These are phyloP conservation scores for Sporisorium graminicola DNA, from an alignment of 1,284 basidiomycete genomes.

Conservation along the genomic window DNA sequence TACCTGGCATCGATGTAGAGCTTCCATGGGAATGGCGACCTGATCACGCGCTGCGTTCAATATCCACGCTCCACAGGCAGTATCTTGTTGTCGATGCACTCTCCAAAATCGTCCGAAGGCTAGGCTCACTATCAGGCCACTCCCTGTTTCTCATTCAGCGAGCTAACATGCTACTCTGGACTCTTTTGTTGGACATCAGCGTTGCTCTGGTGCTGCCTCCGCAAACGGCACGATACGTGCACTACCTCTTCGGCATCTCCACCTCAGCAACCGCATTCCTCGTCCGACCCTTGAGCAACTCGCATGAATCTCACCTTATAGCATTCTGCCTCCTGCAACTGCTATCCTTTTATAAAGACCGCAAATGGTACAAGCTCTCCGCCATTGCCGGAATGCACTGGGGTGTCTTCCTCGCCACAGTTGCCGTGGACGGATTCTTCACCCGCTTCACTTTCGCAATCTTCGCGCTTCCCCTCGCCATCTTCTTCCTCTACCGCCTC, in stretches of 20 bases:
- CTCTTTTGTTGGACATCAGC: slow-evolving; percentile 19
- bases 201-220: slow-evolving; percentile 11
- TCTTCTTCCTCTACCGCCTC: slow-evolving; percentile 1
- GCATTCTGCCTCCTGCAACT: slow-evolving; percentile 28
- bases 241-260: slow-evolving; percentile 54
- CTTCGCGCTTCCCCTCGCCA: slow-evolving; percentile 54
- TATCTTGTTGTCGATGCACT: slow-evolving; percentile 6
- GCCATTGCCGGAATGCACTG: neutral
- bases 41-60: slow-evolving; percentile 26
- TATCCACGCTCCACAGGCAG: slow-evolving; percentile 13
- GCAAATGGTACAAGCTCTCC: slow-evolving; percentile 14
- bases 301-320: slow-evolving; percentile 60
- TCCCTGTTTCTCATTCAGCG: slow-evolving; percentile 28
- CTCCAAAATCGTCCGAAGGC: neutral
- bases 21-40: slow-evolving; percentile 46
- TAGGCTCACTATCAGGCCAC: slow-evolving; percentile 4
- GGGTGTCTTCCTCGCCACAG: slow-evolving; percentile 11
- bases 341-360: neutral
- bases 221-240: slow-evolving; percentile 13
- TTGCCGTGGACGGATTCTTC: slow-evolving; percentile 57
- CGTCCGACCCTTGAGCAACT: slow-evolving; percentile 68
- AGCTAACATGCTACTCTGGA: slow-evolving; percentile 9
- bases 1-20: neutral
- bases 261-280: slow-evolving; percentile 64
- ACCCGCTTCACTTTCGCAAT: slow-evolving; percentile 65